phyloP scores from a whole-genome alignment of 805 yeast species.

The Myxozyma mucilagina region DNA sequence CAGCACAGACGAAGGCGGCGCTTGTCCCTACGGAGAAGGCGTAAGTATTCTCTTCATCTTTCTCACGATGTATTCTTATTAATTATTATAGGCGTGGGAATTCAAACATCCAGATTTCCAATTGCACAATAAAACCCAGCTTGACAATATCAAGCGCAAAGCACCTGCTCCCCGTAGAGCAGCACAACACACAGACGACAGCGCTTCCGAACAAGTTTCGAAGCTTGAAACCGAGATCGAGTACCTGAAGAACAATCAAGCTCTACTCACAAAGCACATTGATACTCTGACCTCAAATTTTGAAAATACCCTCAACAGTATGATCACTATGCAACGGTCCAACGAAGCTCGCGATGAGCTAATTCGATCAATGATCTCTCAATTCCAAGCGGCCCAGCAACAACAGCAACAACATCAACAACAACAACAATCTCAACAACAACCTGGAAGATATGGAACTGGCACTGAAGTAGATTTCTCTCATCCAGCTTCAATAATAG shows the following conservation, averaged over 20 bases:
- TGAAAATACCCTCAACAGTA: conserved; percentile 24
- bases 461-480: conserved; percentile 24
- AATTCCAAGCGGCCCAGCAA: conserved; percentile 15
- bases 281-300: conserved; percentile 23
- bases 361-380: conserved; percentile 26
- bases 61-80: neutral
- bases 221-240: conserved; percentile 31
- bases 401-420: neutral
- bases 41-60: conserved; percentile 18
- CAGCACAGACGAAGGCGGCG: conserved; percentile 60
- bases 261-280: conserved; percentile 25
- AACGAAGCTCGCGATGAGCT: conserved; percentile 34
- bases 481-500: conserved; percentile 12
- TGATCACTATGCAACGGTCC: conserved; percentile 33
- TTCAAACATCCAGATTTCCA: conserved; percentile 88
- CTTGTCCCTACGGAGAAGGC: conserved; percentile 61
- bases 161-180: conserved; percentile 34
- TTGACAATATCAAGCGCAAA: conserved; percentile 71
- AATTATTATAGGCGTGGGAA: conserved; percentile 69
- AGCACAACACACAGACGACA: conserved; percentile 11
- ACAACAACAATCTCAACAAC: neutral
- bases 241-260: conserved; percentile 22
- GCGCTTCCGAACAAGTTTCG: conserved; percentile 19
- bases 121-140: conserved; percentile 69
- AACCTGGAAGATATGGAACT: conserved; percentile 2